Conservation (phyloP, 176 grass and related monocot species). For the Musa acuminata region DNA sequence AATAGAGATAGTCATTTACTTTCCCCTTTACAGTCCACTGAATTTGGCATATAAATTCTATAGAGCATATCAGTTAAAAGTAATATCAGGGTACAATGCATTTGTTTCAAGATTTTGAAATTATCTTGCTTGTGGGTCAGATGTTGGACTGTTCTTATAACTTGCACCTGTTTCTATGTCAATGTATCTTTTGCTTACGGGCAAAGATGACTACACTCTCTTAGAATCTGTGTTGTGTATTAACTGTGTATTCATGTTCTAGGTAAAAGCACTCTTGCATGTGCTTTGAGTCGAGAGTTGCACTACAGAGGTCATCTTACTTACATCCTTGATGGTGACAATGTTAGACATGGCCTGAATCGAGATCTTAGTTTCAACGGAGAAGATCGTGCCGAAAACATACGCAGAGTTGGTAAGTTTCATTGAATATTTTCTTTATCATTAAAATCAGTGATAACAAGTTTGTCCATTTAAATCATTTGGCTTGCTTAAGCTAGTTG, state of each 20-base stretch:
- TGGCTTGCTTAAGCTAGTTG: background rate
- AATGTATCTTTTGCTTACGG: background rate
- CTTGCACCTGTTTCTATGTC: background rate
- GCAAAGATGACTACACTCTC: too few relatives aligned
- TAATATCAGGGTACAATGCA: background rate
- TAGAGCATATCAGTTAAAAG: background rate
- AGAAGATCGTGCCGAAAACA: constrained; percentile 88
- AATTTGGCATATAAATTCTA: too few relatives aligned
- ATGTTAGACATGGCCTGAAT: constrained; percentile 86
- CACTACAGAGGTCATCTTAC: constrained; percentile 70
- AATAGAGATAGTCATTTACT: too few relatives aligned
- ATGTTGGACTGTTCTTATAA: background rate
- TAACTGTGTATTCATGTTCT: constrained; percentile 2
- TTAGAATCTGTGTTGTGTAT: background rate
- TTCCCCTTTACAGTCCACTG: too few relatives aligned
- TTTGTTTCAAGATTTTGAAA: background rate
- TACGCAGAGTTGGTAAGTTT: constrained; percentile 63
- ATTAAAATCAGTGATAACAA: background rate
- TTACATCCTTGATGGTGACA: constrained; percentile 92
- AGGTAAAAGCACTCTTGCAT: constrained; percentile 97
- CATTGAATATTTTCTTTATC: background rate
- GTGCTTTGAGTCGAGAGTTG: constrained; percentile 64
- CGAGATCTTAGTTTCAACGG: constrained; percentile 84
- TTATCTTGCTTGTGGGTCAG: background rate
- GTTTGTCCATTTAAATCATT: background rate